These are phyloP conservation scores for Ceratocystis destructans DNA, from an alignment of 2,329 filamentous ascomycete genomes.

Conservation along the genomic window DNA sequence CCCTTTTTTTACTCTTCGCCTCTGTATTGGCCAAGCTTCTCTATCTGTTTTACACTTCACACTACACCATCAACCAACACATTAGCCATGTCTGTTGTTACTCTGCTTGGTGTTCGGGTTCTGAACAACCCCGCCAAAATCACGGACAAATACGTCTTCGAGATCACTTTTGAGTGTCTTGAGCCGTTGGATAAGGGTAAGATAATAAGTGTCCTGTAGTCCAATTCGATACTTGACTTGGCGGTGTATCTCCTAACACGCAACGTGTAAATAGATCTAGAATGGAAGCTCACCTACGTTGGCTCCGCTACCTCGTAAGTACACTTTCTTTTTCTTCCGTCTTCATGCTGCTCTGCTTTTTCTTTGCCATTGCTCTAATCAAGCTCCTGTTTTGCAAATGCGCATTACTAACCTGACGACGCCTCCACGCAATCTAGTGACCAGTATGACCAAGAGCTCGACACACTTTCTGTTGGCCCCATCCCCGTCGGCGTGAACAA, in stretches of 20 bases:
- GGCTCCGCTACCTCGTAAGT: conserved; percentile 92
- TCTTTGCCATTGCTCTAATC: conserved; percentile 21
- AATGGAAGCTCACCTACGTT: conserved; percentile 99
- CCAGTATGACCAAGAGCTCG: conserved; percentile 96
- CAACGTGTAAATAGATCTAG: conserved; percentile 52
- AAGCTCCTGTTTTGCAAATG: conserved; percentile 18
- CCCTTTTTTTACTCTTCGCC: not conserved
- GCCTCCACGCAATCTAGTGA: conserved; percentile 41
- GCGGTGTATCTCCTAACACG: conserved; percentile 20
- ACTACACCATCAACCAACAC: conserved; percentile 6
- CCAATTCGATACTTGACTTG: not conserved
- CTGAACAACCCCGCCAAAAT: conserved; percentile 96
- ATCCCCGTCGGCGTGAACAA: conserved; percentile 97
- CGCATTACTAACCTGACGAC: conserved; percentile 11
- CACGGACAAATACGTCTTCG: conserved; percentile 84
- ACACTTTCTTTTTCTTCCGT: conserved; percentile 18
- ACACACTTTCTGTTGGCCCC: conserved; percentile 91
- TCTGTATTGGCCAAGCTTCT: not conserved
- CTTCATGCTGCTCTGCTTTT: conserved; percentile 7
- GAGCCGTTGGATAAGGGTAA: conserved; percentile 85
- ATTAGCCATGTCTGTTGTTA: conserved; percentile 75
- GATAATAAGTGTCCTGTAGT: conserved; percentile 18
- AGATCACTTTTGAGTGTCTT: conserved; percentile 97
- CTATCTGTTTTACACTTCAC: conserved; percentile 11
- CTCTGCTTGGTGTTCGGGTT: conserved; percentile 86